A percentile compares a stretch with the other conserved stretches of the same genome.
Conservation (phyloP, 1,284 basidiomycete species). For the Microbotryum silenes-acaulis region DNA sequence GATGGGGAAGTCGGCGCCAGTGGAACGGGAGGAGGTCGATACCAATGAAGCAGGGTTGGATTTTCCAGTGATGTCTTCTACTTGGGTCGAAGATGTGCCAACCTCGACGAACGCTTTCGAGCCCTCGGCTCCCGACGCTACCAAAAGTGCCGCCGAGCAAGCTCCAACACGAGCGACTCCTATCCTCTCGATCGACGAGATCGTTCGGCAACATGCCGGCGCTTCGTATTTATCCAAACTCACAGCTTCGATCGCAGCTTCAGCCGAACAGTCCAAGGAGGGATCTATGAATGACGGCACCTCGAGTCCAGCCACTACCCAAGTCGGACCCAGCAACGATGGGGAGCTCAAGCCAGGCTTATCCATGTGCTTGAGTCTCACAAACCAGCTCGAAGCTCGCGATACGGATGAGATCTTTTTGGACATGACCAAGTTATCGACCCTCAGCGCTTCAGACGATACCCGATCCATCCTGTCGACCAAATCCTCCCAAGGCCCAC, state of each 20-base stretch:
- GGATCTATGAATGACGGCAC: not conserved
- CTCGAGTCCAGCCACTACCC: not conserved
- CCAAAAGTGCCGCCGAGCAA: too few species aligned
- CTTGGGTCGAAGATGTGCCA: too few species aligned
- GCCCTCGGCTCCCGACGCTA: too few species aligned
- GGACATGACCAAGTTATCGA: not conserved
- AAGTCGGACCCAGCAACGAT: not conserved
- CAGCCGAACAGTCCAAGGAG: constrained; percentile 30
- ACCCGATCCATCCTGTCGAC: constrained; percentile 1
- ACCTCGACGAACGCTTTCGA: too few species aligned
- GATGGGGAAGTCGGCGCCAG: too few species aligned
- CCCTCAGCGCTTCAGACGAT: not conserved
- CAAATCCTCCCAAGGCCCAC: constrained; percentile 1
- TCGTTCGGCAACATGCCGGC: constrained; percentile 41
- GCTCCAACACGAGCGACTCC: not conserved
- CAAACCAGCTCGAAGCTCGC: not conserved
- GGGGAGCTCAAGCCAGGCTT: not conserved
- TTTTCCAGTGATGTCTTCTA: too few species aligned
- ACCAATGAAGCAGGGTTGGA: too few species aligned
- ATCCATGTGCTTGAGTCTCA: not conserved
- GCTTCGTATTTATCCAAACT: constrained; percentile 32
- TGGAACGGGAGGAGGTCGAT: too few species aligned
- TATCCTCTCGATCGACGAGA: constrained; percentile 43
- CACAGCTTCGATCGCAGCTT: not conserved
- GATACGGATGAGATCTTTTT: not conserved